Percentiles rank a stretch among this genome's conserved stretches.
phyloP scores from a whole-genome alignment of 177 flowering plant genomes.

The Vitis hybrid region DNA sequence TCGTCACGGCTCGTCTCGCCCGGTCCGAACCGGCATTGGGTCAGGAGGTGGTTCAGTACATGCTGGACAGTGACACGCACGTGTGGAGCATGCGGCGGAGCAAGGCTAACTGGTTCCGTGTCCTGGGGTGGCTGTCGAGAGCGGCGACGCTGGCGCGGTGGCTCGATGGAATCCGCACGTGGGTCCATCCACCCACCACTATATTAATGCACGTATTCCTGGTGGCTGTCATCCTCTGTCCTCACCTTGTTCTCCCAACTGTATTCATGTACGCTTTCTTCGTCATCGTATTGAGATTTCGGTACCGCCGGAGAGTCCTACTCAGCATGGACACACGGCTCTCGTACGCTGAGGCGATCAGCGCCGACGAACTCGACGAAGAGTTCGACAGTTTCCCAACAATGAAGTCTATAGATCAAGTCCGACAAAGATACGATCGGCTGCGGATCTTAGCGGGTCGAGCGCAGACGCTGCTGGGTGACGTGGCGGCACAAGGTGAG shows the following conservation, averaged over 20 bases:
- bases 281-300: slow-evolving; percentile 44
- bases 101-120: slow-evolving; percentile 90
- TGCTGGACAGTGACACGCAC: slow-evolving; percentile 78
- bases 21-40: slow-evolving; percentile 90
- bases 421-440: slow-evolving; percentile 77
- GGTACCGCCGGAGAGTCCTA: slow-evolving; percentile 45
- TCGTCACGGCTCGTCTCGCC: slow-evolving; percentile 69
- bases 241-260: slow-evolving; percentile 79
- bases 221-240: slow-evolving; percentile 58
- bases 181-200: slow-evolving; percentile 83
- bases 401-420: slow-evolving; percentile 49
- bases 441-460: slow-evolving; percentile 78
- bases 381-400: slow-evolving; percentile 90
- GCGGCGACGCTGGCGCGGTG: slow-evolving; percentile 59
- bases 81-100: slow-evolving; percentile 95
- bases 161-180: slow-evolving; percentile 73
- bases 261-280: slow-evolving; percentile 75
- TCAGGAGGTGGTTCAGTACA: slow-evolving; percentile 85
- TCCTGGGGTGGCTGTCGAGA: slow-evolving; percentile 57
- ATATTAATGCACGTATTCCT: slow-evolving; percentile 64
- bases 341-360: slow-evolving; percentile 64
- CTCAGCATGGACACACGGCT: slow-evolving; percentile 59
- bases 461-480: slow-evolving; percentile 84
- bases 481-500: slow-evolving; percentile 94
- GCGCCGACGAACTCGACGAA: slow-evolving; percentile 84